Conservation (phyloP, 108 stramenopile genomes). For the Conticribra guillardii region DNA sequence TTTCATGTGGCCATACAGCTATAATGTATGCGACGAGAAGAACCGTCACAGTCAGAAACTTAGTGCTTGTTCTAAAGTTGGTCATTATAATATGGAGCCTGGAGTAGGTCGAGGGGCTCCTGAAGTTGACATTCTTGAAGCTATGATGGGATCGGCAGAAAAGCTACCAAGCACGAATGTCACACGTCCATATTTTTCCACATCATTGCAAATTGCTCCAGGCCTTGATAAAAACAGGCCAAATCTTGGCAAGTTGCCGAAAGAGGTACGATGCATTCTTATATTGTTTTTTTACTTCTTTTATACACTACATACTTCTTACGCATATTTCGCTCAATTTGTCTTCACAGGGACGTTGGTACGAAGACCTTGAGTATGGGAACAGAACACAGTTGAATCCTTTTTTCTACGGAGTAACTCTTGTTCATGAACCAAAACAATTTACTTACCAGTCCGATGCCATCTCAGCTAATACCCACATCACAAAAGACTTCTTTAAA, state of each 20-base stretch:
- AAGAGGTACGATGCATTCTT: conserved; percentile 28
- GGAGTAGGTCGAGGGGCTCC: conserved; percentile 84
- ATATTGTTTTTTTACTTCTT: neutral
- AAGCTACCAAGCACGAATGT: conserved; percentile 74
- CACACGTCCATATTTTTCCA: conserved; percentile 82
- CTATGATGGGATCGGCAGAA: conserved; percentile 82
- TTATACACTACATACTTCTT: neutral
- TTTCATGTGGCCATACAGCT: conserved; percentile 92
- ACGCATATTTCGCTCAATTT: neutral
- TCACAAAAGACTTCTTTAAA: conserved; percentile 68
- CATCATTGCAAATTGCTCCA: conserved; percentile 79
- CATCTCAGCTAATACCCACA: conserved; percentile 78
- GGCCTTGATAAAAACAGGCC: conserved; percentile 55
- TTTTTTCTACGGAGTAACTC: conserved; percentile 89
- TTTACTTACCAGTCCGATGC: conserved; percentile 90
- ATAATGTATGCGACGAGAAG: conserved; percentile 73
- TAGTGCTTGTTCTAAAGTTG: conserved; percentile 75
- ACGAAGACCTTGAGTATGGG: conserved; percentile 80
- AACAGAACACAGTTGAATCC: conserved; percentile 80
- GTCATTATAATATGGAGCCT: conserved; percentile 81
- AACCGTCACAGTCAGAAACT: conserved; percentile 78
- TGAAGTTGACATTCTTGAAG: conserved; percentile 91
- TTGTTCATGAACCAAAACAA: conserved; percentile 71
- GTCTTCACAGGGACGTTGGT: conserved; percentile 75
- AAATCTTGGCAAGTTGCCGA: conserved; percentile 50